Percentiles rank a stretch among this genome's conserved stretches.
Evolutionary conservation across 2,329 filamentous ascomycete species (phyloP).

Genomic region (Hypoxylon sp.): DNA sequence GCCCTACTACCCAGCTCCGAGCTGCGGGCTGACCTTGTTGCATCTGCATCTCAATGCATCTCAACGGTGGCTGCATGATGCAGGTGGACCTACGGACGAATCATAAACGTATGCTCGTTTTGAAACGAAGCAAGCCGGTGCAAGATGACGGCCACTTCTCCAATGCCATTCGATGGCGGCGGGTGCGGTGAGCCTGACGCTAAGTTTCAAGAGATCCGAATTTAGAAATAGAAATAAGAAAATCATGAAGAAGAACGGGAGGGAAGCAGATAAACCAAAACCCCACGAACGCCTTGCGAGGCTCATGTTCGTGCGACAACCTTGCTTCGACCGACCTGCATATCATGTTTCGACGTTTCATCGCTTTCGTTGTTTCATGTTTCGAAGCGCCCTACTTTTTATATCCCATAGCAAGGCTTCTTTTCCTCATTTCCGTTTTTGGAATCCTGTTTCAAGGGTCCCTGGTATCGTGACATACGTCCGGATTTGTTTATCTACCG

Average conservation of each 20-base stretch:
- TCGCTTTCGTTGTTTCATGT: constrained; percentile 38
- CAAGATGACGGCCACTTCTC: constrained; percentile 9
- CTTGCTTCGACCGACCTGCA: constrained; percentile 3
- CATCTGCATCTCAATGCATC: constrained; percentile 1
- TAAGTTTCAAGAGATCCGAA: constrained; percentile 31
- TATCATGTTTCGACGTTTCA: constrained; percentile 24
- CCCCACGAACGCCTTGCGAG: constrained; percentile 33
- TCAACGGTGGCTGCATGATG: constrained; percentile 17
- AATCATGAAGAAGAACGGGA: constrained; percentile 22
- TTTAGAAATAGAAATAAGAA: no score
- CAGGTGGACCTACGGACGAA: constrained; percentile 20
- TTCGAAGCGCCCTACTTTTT: constrained; percentile 40
- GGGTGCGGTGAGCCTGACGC: constrained; percentile 28
- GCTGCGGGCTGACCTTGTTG: constrained; percentile 3
- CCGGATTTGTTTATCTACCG: constrained; percentile 22
- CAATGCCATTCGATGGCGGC: constrained; percentile 19
- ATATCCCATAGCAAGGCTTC: constrained; percentile 26
- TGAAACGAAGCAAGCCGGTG: constrained; percentile 29
- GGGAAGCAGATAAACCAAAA: constrained; percentile 24
- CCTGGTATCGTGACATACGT: constrained; percentile 34
- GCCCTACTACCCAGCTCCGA: constrained; percentile 15
- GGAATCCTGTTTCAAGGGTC: constrained; percentile 36
- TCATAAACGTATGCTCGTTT: constrained; percentile 8
- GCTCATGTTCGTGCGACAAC: constrained; percentile 7
- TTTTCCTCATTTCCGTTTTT: constrained; percentile 32